A percentile compares a stretch with the other conserved stretches of the same genome.
Evolutionary conservation across 2,329 filamentous ascomycete genomes (phyloP).

Genomic region (Pseudocercospora musae): DNA sequence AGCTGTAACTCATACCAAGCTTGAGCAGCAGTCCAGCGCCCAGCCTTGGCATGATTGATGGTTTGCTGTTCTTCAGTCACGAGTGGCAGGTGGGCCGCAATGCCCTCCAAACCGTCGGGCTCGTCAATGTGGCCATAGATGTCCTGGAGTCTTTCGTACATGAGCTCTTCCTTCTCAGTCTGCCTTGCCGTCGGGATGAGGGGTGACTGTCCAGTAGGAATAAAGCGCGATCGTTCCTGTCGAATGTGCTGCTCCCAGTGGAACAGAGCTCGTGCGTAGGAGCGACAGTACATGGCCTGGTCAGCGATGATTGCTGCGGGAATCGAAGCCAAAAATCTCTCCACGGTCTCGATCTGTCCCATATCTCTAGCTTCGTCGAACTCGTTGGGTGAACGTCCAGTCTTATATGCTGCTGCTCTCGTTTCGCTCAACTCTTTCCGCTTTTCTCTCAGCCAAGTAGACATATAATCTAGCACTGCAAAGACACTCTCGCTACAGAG

Average conservation of each 20-base stretch:
- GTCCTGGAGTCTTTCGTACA: constrained; percentile 69
- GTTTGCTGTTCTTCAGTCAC: constrained; percentile 93
- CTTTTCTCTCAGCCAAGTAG: constrained; percentile 82
- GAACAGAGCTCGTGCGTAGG: constrained; percentile 87
- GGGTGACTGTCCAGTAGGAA: constrained; percentile 38
- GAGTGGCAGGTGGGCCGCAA: constrained; percentile 79
- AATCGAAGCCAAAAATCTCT: constrained; percentile 66
- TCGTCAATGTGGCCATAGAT: constrained; percentile 98
- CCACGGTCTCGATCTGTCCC: constrained; percentile 62
- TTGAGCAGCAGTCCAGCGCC: constrained; percentile 89
- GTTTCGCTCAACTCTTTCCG: constrained; percentile 49
- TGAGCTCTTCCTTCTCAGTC: constrained; percentile 44
- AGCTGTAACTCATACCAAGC: constrained; percentile 96
- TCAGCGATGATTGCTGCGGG: constrained; percentile 72
- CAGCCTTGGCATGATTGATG: constrained; percentile 86
- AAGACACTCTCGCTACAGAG: constrained; percentile 92
- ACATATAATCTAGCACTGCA: constrained; percentile 83
- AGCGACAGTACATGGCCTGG: constrained; percentile 88
- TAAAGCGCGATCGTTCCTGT: constrained; percentile 42
- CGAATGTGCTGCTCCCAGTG: constrained; percentile 91
- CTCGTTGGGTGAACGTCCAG: constrained; percentile 42
- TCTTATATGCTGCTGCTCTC: constrained; percentile 42
- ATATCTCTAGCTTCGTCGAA: constrained; percentile 53
- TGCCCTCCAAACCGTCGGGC: constrained; percentile 91
- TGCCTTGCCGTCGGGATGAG: constrained; percentile 41